Conservation (phyloP, 2,329 filamentous ascomycete genomes). For the Stagonosporopsis chrysanthemi region DNA sequence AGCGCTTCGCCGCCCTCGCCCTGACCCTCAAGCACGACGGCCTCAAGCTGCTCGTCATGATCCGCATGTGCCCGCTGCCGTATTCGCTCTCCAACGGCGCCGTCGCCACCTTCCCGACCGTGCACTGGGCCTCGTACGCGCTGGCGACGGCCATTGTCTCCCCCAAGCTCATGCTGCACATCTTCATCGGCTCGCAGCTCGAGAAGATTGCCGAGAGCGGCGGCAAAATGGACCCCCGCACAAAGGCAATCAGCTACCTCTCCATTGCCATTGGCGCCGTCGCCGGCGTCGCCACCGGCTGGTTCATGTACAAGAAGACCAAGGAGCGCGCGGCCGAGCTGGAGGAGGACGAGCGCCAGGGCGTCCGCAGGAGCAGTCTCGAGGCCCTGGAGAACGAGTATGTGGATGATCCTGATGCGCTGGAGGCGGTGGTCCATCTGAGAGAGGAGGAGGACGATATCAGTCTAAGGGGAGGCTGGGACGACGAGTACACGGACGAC, state of each 20-base stretch:
- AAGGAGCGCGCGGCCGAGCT: constrained; percentile 58
- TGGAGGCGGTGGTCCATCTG: constrained; percentile 49
- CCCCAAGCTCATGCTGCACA: constrained; percentile 88
- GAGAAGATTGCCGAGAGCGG: constrained; percentile 83
- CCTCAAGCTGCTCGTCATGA: constrained; percentile 86
- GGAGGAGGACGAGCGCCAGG: constrained; percentile 56
- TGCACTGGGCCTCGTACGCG: constrained; percentile 77
- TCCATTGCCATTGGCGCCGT: constrained; percentile 76
- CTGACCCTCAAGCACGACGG: constrained; percentile 91
- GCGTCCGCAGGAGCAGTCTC: constrained; percentile 38
- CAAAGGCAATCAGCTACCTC: constrained; percentile 83
- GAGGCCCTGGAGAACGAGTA: constrained; percentile 52
- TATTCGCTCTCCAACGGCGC: constrained; percentile 95
- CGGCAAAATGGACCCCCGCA: constrained; percentile 79
- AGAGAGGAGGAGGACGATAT: constrained; percentile 62
- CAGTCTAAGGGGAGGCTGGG: constrained; percentile 59
- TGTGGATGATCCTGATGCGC: constrained; percentile 55
- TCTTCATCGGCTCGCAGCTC: constrained; percentile 88
- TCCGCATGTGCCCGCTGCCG: constrained; percentile 89
- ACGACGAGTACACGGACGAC: constrained; percentile 53
- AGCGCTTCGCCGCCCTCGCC: constrained; percentile 85
- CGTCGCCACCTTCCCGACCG: constrained; percentile 89
- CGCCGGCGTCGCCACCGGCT: constrained; percentile 78
- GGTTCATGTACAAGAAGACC: constrained; percentile 78
- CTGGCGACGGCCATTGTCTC: constrained; percentile 81